These are phyloP conservation scores for Sicyos baderoa DNA, from an alignment of 306 rosid genomes.

Conservation along the genomic window DNA sequence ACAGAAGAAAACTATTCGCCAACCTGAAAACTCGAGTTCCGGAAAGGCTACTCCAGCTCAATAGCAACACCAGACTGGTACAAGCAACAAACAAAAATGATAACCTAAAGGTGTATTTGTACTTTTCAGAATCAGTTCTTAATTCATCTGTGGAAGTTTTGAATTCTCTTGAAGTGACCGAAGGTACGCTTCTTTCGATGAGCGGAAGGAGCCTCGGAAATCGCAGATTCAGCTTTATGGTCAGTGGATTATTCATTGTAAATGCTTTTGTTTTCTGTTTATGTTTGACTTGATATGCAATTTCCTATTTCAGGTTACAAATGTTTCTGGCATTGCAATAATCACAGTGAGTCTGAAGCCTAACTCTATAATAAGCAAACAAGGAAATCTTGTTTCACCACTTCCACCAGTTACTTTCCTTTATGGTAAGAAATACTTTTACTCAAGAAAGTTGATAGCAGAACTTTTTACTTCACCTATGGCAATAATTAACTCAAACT, in stretches of 20 bases:
- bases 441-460: background rate
- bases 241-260: slow-evolving; percentile 31
- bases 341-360: slow-evolving; percentile 52
- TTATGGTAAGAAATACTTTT: slow-evolving; percentile 43
- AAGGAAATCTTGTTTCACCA: slow-evolving; percentile 67
- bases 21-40: slow-evolving; percentile 55
- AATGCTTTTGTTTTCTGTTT: background rate
- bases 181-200: slow-evolving; percentile 48
- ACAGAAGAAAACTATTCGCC: slow-evolving; percentile 59
- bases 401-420: slow-evolving; percentile 64
- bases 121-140: slow-evolving; percentile 66
- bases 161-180: slow-evolving; percentile 46
- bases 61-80: slow-evolving; percentile 62
- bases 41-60: slow-evolving; percentile 55
- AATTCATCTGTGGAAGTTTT: slow-evolving; percentile 65
- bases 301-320: slow-evolving; percentile 43
- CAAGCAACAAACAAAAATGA: slow-evolving; percentile 59
- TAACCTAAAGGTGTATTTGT: slow-evolving; percentile 52
- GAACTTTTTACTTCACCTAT: background rate
- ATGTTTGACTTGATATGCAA: slow-evolving; percentile 1
- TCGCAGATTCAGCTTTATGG: slow-evolving; percentile 76
- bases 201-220: slow-evolving; percentile 35
- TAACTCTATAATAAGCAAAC: slow-evolving; percentile 54
- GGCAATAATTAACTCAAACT: slow-evolving; percentile 8
- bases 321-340: slow-evolving; percentile 47